Base-by-base conservation (phyloP, 2,329 filamentous ascomycete species). In the Hypoxylon sp. region DNA sequence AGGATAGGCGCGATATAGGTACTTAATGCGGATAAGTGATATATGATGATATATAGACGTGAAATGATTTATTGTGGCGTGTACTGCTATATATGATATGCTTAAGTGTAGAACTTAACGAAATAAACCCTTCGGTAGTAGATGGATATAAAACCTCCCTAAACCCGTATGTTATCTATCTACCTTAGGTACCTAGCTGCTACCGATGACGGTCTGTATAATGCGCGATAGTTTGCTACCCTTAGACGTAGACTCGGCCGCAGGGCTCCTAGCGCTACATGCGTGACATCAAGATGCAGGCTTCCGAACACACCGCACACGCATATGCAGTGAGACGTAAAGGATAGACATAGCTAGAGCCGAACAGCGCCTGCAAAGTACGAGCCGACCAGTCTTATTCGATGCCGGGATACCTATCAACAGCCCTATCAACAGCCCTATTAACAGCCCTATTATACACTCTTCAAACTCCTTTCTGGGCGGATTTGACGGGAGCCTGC, bases 21-120 rank as follows among this genome's bases (percentile, higher is more conserved):
- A 18, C 8, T 14, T 12, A n/a, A n/a, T n/a, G n/a, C n/a, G n/a
- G n/a, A 32, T 28, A 36, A 50, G 20, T 12, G 16, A 64, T 60
- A 50, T 49, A 30, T 24, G 22, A 38, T 46, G 12, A 20, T 22
- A 24, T 28, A 8, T 36, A 22, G 9, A 28, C 32, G 30, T 49
- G 32, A 57, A 22, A 22, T 30, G 20, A 45, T 24, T 26, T 4
- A 14, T 9, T 40, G 36, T 40, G n/a, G 7, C 2, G 18, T 40
- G 18, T 18, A 7, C 2, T 18, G 14, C 2, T 18, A 18, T 40
- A 40, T 20, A 11, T 18, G 8, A 20, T 20, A 16, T 18, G 36
- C 36, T 40, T 40, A 6, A 16, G 20, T 40, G 36, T 20, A 16
- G 11, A 20, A 16, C 16, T 11, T 40, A 16, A 20, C 16, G 16